Percentiles rank a stretch among this genome's conserved stretches.
Conservation (phyloP, 177 flowering plant species). For the Vitis hybrid region DNA sequence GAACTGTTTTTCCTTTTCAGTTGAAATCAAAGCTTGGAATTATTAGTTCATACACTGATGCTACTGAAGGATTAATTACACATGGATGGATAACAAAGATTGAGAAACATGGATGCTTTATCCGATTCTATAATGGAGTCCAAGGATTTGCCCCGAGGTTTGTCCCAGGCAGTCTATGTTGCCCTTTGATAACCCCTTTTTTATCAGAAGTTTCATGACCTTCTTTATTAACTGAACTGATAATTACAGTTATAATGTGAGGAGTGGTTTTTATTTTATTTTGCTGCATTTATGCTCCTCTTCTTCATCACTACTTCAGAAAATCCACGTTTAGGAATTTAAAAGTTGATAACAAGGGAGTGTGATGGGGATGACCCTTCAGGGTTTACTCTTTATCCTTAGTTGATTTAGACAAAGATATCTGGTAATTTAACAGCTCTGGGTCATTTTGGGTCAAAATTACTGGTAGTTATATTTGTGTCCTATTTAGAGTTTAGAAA, state of each 20-base stretch:
- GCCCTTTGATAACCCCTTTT: not conserved
- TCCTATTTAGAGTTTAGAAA: too few relatives aligned
- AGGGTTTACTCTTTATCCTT: too few relatives aligned
- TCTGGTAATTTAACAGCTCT: too few relatives aligned
- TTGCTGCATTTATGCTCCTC: not conserved
- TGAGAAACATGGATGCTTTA: constrained; percentile 91
- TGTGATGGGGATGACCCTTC: too few relatives aligned
- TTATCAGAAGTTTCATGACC: not conserved
- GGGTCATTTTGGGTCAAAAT: too few relatives aligned
- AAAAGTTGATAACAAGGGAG: too few relatives aligned
- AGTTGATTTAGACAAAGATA: too few relatives aligned
- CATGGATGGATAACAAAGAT: constrained; percentile 98
- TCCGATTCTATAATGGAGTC: constrained; percentile 94
- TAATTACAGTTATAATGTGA: not conserved
- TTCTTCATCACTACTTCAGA: not conserved
- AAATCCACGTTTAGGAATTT: too few relatives aligned
- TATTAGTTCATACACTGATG: constrained; percentile 84
- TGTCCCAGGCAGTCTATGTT: constrained; percentile 10
- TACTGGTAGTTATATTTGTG: too few relatives aligned
- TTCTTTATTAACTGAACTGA: not conserved
- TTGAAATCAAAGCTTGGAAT: constrained; percentile 85
- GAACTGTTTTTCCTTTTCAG: constrained; percentile 31
- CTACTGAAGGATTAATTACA: constrained; percentile 68
- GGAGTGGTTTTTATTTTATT: not conserved
- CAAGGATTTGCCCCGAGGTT: constrained; percentile 91